Evolutionary conservation across 768 basidiomycete genomes (phyloP), one percentile per base, ranked within the genome.

Genomic region (Leccinellum rugosiceps): DNA sequence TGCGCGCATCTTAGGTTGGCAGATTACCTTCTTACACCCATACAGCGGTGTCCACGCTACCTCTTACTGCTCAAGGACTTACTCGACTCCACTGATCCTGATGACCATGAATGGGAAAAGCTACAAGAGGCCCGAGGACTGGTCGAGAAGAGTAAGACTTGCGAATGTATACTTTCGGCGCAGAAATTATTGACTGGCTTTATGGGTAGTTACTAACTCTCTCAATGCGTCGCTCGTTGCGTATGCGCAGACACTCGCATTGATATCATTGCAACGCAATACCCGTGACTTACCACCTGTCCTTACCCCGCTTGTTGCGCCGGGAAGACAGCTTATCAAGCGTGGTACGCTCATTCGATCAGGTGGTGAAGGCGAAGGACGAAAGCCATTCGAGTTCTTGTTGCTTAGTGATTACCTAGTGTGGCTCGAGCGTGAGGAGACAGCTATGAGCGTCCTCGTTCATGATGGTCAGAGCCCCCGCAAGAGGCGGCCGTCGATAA

Each of bases 21-120:
- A 8, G 90, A 93, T 66, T 95, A 92, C 86, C 80, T 95, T 10
- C 78, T 95, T 53, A 90, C 90, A 3, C 85, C 92, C 49, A 87
- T 95, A 7, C 92, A 95, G 70, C 81, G 92, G 55, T 93, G 91
- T 70, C 93, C 93, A 4, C 81, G 93, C 55, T 94, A 94, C 68
- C 79, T 93, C 8, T 79, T 95, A 11, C 76, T 95, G 11, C 80
- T 94, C 52, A 92, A 86, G 71, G 92, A 95, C 67, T 78, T 94
- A 35, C 83, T 92, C 34, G 69, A 71, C n/a, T 82, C 83, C 58
- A 90, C 87, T 15, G 79, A 80, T 35, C 72, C 76, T 4, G 83
- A 83, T 3, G 86, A 89, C 58, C 76, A 80, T n/a, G 92, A 94
- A 68, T 78, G 87, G 65, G 74, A 74, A 4, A 82, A 82, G 28